Percentiles rank a stretch among this genome's conserved stretches.
phyloP scores from a whole-genome alignment of 2,329 filamentous ascomycete genomes.

The Ascochyta lentis region DNA sequence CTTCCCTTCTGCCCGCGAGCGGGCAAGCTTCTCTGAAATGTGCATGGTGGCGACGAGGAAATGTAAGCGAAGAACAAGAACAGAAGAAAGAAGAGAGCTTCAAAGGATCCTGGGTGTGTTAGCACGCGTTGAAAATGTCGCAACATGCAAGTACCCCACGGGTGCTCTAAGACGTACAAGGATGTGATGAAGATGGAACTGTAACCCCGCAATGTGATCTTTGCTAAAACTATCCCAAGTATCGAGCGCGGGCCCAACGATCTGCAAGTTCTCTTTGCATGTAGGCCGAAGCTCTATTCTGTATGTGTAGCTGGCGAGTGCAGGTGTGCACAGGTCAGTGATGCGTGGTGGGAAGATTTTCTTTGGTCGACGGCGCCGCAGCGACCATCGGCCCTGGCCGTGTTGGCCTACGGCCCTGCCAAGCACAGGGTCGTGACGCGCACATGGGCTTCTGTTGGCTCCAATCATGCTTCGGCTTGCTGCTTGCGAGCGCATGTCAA shows the following conservation, averaged over 20 bases:
- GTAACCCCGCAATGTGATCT: constrained; percentile 21
- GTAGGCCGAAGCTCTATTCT: constrained; percentile 34
- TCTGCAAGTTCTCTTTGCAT: constrained; percentile 63
- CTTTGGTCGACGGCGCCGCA: constrained; percentile 15
- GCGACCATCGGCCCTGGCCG: constrained; percentile 9
- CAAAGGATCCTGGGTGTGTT: constrained; percentile 7
- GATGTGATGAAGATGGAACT: constrained; percentile 10
- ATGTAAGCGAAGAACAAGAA: constrained; percentile 8
- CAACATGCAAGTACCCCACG: constrained; percentile 27
- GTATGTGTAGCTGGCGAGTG: constrained; percentile 13
- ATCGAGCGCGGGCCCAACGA: constrained; percentile 56
- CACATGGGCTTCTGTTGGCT: background rate
- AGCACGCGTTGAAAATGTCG: constrained; percentile 5
- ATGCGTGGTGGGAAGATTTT: constrained; percentile 27
- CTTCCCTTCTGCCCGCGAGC: constrained; percentile 77
- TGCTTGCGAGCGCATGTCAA: constrained; percentile 4
- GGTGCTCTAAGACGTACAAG: constrained; percentile 29
- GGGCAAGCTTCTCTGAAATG: constrained; percentile 87
- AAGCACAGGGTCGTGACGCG: constrained; percentile 16
- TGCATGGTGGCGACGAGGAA: constrained; percentile 71
- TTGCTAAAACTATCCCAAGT: constrained; percentile 50
- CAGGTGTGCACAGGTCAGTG: constrained; percentile 1
- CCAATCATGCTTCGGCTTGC: background rate
- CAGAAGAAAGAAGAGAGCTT: background rate
- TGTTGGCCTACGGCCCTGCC: constrained; percentile 14